phyloP scores from a whole-genome alignment of 441 rosid species.

The Caryocar brasiliense region DNA sequence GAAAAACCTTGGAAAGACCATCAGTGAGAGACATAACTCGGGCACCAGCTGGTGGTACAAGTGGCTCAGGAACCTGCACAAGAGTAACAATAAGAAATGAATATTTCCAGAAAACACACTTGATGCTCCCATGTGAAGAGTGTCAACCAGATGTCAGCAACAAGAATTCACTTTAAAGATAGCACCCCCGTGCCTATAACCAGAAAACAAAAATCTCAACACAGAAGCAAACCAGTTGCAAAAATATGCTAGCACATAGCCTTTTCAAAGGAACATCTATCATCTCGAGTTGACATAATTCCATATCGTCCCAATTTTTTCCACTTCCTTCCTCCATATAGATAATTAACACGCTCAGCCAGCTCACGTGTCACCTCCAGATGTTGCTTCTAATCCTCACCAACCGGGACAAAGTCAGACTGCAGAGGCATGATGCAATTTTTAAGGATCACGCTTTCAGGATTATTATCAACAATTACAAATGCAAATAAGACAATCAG shows the following conservation, averaged over 20 bases:
- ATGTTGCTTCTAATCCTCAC: conserved; percentile 96
- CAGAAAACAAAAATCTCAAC: conserved; percentile 18
- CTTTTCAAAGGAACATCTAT: not conserved
- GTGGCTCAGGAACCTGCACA: conserved; percentile 75
- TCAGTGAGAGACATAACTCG: conserved; percentile 89
- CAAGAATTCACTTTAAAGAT: conserved; percentile 61
- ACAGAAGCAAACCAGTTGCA: not conserved
- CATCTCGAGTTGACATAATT: conserved; percentile 3
- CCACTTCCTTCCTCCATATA: conserved; percentile 96
- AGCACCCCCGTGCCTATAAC: conserved; percentile 59
- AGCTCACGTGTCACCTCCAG: conserved; percentile 78
- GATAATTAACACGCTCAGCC: conserved; percentile 64
- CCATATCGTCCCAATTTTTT: conserved; percentile 86
- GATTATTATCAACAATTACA: conserved; percentile 11
- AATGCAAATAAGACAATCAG: conserved; percentile 7
- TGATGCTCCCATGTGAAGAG: conserved; percentile 11
- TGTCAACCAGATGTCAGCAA: conserved; percentile 10
- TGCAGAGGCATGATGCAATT: conserved; percentile 47
- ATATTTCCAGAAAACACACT: conserved; percentile 2
- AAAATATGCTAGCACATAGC: not conserved
- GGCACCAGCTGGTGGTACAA: conserved; percentile 81
- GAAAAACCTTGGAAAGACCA: conserved; percentile 82
- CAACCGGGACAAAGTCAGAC: conserved; percentile 91
- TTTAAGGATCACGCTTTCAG: conserved; percentile 33
- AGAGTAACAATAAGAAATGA: conserved; percentile 7